Evolutionary conservation across 2,329 filamentous ascomycete species (phyloP).

Genomic region (Zarea fungicola): DNA sequence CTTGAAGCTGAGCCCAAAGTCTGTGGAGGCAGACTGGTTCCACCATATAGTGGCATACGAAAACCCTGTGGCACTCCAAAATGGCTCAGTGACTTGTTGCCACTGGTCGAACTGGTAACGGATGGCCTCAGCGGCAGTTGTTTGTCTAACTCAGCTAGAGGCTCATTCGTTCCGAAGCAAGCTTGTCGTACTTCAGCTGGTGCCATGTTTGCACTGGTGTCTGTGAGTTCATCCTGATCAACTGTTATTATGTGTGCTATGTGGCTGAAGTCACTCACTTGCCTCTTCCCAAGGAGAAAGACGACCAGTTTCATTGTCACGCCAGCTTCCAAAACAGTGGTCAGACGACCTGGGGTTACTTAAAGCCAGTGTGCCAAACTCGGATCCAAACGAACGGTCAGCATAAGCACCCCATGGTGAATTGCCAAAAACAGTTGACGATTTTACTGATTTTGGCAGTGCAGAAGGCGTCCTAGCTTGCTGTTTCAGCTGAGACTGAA

Average conservation of each 20-base stretch:
- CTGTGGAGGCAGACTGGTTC: not conserved
- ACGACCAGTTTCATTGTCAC: conserved; percentile 14
- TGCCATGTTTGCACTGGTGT: not conserved
- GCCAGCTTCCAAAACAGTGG: not conserved
- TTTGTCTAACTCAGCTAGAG: no score
- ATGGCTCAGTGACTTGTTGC: not conserved
- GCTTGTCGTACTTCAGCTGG: not conserved
- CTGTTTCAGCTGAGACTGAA: not conserved
- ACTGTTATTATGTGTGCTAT: not conserved
- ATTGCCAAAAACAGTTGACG: not conserved
- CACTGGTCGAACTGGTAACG: not conserved
- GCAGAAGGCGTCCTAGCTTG: not conserved
- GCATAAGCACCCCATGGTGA: not conserved
- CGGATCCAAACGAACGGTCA: not conserved
- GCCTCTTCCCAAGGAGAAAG: conserved; percentile 25
- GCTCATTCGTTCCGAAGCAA: no score
- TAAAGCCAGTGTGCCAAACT: not conserved
- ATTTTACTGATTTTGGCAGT: not conserved
- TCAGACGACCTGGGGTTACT: not conserved
- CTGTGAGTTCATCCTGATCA: not conserved
- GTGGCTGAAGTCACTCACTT: not conserved
- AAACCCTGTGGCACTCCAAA: not conserved
- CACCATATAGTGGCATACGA: not conserved
- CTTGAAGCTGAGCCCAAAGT: not conserved
- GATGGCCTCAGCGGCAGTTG: not conserved